Conservation (phyloP, 2,329 filamentous ascomycete species). For the Arthrobotrys pseudoclavata region DNA sequence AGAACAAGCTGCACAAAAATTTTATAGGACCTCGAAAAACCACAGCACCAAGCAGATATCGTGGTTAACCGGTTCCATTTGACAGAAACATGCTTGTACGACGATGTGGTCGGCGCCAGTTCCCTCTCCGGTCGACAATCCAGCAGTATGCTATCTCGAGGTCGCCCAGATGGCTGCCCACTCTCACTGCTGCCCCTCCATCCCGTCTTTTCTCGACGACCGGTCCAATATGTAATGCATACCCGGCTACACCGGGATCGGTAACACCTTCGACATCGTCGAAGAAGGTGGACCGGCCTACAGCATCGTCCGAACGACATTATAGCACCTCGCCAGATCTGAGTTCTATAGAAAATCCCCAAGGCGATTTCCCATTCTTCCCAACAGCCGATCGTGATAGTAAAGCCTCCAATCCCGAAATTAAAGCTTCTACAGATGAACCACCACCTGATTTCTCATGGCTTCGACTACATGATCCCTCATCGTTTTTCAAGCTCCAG, state of each 20-base stretch:
- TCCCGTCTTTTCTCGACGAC: slow-evolving; percentile 45
- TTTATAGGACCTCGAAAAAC: slow-evolving; percentile 11
- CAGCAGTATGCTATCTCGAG: slow-evolving; percentile 44
- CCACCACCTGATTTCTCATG: slow-evolving; percentile 54
- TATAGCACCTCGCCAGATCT: slow-evolving; percentile 49
- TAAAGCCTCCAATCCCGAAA: neutral
- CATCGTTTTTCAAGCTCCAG: slow-evolving; percentile 44
- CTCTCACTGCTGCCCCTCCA: slow-evolving; percentile 20
- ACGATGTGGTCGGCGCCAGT: slow-evolving; percentile 51
- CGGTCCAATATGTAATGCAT: slow-evolving; percentile 16
- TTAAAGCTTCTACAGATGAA: slow-evolving; percentile 4
- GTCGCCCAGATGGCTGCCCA: slow-evolving; percentile 39
- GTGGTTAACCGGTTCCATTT: neutral
- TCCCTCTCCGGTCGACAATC: slow-evolving; percentile 55
- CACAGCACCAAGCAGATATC: slow-evolving; percentile 11
- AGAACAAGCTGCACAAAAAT: slow-evolving; percentile 3
- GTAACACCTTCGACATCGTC: slow-evolving; percentile 13
- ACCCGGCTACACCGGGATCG: slow-evolving; percentile 11
- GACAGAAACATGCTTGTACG: slow-evolving; percentile 45
- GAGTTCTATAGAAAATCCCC: slow-evolving; percentile 17
- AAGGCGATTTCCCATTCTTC: slow-evolving; percentile 44
- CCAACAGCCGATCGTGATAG: slow-evolving; percentile 5
- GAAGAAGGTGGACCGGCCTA: slow-evolving; percentile 36
- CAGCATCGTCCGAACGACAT: slow-evolving; percentile 42
- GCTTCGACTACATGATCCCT: slow-evolving; percentile 51